Evolutionary conservation across 176 grass and related monocot genomes (phyloP), one percentile per base, ranked within the genome.

Genomic region (Zea luxurians): DNA sequence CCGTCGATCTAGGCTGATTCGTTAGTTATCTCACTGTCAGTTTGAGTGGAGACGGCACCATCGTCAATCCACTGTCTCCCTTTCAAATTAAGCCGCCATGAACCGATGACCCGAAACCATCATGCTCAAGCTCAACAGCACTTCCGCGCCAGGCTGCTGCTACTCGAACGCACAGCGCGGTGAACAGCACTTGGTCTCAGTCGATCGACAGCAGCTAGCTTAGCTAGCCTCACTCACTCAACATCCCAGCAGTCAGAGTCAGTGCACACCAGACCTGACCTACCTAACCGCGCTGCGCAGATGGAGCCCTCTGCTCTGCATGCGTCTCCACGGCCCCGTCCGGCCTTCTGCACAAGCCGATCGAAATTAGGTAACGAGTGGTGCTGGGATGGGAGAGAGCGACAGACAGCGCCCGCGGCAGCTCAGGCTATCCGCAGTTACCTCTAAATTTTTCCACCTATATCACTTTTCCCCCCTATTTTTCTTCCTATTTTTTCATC

Each of bases 321-420:
- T 66, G 48, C 75, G 57, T 34, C 21, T 72, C n/a, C 41, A 68
- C 38, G 73, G 8, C 64, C 35, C 49, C 75, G 46, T 60, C 38
- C 58, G 44, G 13, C 49, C 66, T 34, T 34, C n/a, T 61, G 58
- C 58, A 13, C 48, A 65, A 65, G 65, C 75, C 13, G 64, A 76
- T 89, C 75, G 18, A 82, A 72, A 80, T 85, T 89, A 85, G 72
- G 87, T 85, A 85, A 69, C 27, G 27, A 81, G 77, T 1, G 16
- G 27, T 27, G n/a, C n/a, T n/a, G 54, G 21, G 64, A 40, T 37
- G 42, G 20, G 34, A 1, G 57, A 13, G 37, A 53, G 57, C 2
- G 27, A 47, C 10, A 34, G 69, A 13, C 13, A 13, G 20, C 41
- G 60, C 61, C 64, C 6, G 66, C 42, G 10, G 42, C 8, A 49